Evolutionary conservation across 306 rosid genomes (phyloP).

Genomic region (Alnus rubra): DNA sequence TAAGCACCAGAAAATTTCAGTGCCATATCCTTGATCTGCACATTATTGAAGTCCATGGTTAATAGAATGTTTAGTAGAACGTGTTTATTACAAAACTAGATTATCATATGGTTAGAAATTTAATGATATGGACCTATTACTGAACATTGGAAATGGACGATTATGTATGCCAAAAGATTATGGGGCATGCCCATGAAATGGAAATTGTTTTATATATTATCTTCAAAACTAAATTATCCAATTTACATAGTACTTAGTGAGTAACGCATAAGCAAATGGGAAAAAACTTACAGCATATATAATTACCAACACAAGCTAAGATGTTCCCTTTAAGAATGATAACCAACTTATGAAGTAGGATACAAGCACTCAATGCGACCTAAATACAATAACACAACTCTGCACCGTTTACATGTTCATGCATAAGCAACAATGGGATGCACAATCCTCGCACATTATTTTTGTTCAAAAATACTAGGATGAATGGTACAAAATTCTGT

Average conservation of each 20-base stretch:
- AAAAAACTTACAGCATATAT: background rate
- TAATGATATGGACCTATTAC: background rate
- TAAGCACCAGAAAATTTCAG: constrained; percentile 77
- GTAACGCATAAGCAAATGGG: background rate
- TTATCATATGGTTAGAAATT: background rate
- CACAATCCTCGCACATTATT: too few relatives aligned
- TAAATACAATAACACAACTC: background rate
- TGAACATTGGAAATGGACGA: background rate
- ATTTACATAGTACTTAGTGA: background rate
- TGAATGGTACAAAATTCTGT: background rate
- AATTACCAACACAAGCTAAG: background rate
- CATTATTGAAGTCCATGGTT: constrained; percentile 10
- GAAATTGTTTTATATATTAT: background rate
- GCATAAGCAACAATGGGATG: background rate
- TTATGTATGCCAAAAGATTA: background rate
- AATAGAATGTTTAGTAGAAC: background rate
- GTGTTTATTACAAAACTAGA: background rate
- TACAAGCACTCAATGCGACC: background rate
- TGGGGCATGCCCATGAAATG: background rate
- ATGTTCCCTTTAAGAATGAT: background rate
- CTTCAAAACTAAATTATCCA: background rate
- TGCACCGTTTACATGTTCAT: background rate
- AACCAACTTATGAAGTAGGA: background rate
- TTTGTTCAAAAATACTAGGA: background rate
- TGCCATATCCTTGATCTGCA: constrained; percentile 89